Evolutionary conservation across 108 stramenopile species (phyloP), one percentile per base, ranked within the genome.

Genomic region (Pseudonitzschia multiseries): DNA sequence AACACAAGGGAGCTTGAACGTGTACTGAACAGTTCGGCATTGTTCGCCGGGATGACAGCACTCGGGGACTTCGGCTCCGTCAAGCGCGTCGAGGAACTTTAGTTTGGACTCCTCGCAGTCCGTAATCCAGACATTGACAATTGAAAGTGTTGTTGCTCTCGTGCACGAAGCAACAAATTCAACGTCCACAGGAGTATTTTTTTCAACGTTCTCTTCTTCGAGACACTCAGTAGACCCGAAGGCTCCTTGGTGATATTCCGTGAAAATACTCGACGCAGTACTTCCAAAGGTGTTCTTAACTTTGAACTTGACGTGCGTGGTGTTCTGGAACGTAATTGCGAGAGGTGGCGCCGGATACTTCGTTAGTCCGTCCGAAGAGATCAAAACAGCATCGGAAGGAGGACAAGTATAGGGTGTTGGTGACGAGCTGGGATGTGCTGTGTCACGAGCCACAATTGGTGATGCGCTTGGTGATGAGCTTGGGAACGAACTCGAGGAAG

Each of bases 141-240:
- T 40, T 10, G 60, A 59, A 43, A 72, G 62, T 21, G 32, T 32
- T 22, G 61, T 42, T 12, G 29, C 15, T 4, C 8, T 15, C 71
- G 62, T 72, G 41, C 71, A 72, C 27, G 43, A 17, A 20, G 71
- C 71, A 12, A 57, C 41, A 42, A 48, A 70, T 26, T 44, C 46
- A 10, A 48, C 14, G 14, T 40, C 64, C 1, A 18, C 8, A 18
- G 31, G 10, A 22, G 36, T 17, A 28, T 50, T 41, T 21, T 0
- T 18, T 40, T 63, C 40, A 2, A 67, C 66, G 46, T 50, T 67
- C 24, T 48, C 43, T 26, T 77, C 63, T 52, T 77, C 42, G 28
- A 65, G 36, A 62, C 74, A 75, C 8, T 68, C 68, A 2, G 68
- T 61, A 24, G 68, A 57, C n/a, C 74, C 74, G 12, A 28, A 44